Conservation (phyloP, 306 rosid species). For the Cotoneaster glaucophyllus region DNA sequence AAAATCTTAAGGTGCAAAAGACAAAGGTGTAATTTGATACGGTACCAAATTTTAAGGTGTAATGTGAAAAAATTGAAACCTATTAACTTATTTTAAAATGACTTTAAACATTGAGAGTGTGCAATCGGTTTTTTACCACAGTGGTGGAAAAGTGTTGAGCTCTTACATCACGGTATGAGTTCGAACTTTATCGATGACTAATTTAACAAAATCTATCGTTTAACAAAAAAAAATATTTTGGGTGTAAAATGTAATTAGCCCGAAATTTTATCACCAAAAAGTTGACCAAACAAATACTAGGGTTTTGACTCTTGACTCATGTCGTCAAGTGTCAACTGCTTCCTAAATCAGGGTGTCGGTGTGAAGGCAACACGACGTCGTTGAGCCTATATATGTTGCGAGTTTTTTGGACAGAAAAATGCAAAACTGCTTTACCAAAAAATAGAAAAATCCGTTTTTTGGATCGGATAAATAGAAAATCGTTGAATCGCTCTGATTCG, state of each 20-base stretch:
- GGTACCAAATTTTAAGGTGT: no score
- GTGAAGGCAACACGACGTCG: not conserved
- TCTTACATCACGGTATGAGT: rapidly evolving
- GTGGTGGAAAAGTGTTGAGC: rapidly evolving
- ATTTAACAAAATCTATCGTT: no score
- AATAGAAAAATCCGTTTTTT: not conserved
- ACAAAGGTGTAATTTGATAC: no score
- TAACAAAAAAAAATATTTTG: rapidly evolving
- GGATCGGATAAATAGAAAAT: not conserved
- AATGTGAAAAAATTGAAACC: no score
- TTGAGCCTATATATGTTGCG: not conserved
- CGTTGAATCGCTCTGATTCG: slow-evolving; percentile 3
- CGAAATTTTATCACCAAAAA: no score
- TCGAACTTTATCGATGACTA: no score
- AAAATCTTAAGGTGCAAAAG: no score
- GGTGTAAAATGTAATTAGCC: no score
- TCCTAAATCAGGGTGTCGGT: not conserved
- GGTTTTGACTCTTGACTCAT: not conserved
- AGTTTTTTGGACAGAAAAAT: not conserved
- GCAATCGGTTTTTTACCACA: no score
- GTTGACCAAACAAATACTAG: not conserved
- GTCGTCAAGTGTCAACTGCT: not conserved
- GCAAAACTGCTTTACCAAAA: not conserved
- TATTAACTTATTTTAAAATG: no score
- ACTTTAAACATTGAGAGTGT: no score